A percentile compares a stretch with the other conserved stretches of the same genome.
Evolutionary conservation across 2,329 filamentous ascomycete genomes (phyloP).

Genomic region (Tolypocladium album): DNA sequence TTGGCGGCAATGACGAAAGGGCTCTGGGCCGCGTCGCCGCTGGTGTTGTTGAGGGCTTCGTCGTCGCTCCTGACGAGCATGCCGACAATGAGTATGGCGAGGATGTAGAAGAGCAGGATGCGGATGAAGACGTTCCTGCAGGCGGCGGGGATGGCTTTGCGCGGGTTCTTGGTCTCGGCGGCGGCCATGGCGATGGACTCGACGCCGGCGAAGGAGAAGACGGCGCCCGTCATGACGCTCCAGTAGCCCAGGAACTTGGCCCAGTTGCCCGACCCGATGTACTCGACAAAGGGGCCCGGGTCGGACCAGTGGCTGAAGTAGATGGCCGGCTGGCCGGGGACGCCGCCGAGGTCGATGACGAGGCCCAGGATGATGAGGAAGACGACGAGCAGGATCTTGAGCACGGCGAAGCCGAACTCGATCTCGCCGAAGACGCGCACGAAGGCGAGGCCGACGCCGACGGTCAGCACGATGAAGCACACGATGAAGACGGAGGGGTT

Average conservation of each 20-base stretch:
- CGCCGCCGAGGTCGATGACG: constrained; percentile 51
- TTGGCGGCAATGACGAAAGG: constrained; percentile 65
- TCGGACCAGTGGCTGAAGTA: constrained; percentile 62
- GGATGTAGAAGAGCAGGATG: constrained; percentile 51
- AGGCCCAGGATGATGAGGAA: constrained; percentile 51
- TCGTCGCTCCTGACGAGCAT: constrained; percentile 51
- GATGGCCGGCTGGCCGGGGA: constrained; percentile 44
- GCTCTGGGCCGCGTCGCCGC: constrained; percentile 35
- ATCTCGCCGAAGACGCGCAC: constrained; percentile 51
- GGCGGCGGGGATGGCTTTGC: constrained; percentile 40
- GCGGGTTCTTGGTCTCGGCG: constrained; percentile 46
- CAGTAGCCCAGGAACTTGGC: constrained; percentile 59
- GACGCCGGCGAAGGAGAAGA: constrained; percentile 60
- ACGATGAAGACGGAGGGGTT: constrained; percentile 39
- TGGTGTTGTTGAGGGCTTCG: constrained; percentile 37
- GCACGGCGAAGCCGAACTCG: constrained; percentile 38
- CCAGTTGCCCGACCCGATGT: constrained; percentile 45
- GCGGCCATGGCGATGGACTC: constrained; percentile 51
- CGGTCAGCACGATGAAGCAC: constrained; percentile 37
- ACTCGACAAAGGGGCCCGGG: constrained; percentile 57
- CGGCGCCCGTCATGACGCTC: constrained; percentile 50
- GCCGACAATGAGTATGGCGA: constrained; percentile 60
- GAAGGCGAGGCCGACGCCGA: constrained; percentile 46
- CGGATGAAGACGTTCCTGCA: constrained; percentile 48
- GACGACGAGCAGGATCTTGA: constrained; percentile 51